Percentiles rank a stretch among this genome's conserved stretches.
These are phyloP conservation scores for Fomitopsis palustris DNA, from an alignment of 1,284 basidiomycete species.

Conservation along the genomic window DNA sequence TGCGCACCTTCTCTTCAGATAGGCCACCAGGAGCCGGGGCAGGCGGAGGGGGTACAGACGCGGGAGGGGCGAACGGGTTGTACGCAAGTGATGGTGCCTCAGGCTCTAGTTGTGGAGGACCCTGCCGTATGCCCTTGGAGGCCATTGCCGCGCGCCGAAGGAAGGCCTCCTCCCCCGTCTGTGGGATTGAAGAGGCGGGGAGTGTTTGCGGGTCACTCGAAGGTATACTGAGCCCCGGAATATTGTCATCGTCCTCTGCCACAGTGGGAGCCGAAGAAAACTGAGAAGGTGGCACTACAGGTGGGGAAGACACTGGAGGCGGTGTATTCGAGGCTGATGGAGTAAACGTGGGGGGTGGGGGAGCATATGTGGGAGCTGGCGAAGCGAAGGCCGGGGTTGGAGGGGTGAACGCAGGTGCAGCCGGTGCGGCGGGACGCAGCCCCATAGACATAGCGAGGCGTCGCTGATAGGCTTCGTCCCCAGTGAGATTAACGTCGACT, in stretches of 20 bases:
- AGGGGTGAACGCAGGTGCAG: constrained; percentile 5
- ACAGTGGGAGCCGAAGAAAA: constrained; percentile 12
- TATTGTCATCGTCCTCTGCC: constrained; percentile 25
- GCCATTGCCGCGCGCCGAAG: constrained; percentile 60
- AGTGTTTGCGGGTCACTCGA: constrained; percentile 12
- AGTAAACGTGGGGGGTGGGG: constrained; percentile 1
- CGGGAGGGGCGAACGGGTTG: constrained; percentile 62
- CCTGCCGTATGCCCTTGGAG: constrained; percentile 28
- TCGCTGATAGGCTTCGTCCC: constrained; percentile 58
- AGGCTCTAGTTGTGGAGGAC: constrained; percentile 10
- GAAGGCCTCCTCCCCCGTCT: constrained; percentile 72
- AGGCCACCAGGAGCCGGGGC: constrained; percentile 47
- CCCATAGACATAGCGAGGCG: constrained; percentile 47
- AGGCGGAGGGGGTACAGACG: constrained; percentile 49
- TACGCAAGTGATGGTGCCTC: constrained; percentile 46
- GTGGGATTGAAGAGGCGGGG: constrained; percentile 24
- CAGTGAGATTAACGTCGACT: constrained; percentile 38
- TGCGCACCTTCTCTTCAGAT: constrained; percentile 50
- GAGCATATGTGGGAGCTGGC: constrained; percentile 3
- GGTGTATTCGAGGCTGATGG: neutral
- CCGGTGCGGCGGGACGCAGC: constrained; percentile 15
- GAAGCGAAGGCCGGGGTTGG: constrained; percentile 4
- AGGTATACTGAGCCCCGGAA: constrained; percentile 25
- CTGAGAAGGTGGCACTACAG: constrained; percentile 2
- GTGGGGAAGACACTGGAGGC: neutral